A percentile compares a stretch with the other conserved stretches of the same genome.
phyloP scores from a whole-genome alignment of 208 protist genomes.

The Leptomonas pyrrhocoris region DNA sequence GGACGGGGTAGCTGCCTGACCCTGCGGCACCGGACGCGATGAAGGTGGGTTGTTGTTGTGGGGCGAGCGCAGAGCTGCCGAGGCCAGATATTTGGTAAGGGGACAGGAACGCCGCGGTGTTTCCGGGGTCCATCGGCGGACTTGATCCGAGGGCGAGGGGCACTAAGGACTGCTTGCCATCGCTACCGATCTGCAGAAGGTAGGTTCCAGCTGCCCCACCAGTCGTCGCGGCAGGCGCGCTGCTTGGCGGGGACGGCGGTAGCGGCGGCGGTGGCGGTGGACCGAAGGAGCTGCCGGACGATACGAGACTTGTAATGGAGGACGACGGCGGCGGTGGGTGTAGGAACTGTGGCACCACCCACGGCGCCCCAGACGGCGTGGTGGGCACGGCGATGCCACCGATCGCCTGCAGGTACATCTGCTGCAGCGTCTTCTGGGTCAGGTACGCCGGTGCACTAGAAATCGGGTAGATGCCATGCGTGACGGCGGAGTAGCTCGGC shows the following conservation, averaged over 20 bases:
- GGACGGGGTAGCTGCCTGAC: background rate
- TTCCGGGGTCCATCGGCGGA: background rate
- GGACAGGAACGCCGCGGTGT: background rate
- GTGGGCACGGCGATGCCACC: conserved; percentile 13
- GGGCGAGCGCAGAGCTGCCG: background rate
- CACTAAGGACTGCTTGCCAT: conserved; percentile 15
- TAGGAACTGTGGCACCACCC: conserved; percentile 13
- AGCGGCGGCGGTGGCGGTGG: background rate
- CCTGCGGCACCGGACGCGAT: background rate
- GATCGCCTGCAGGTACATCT: conserved; percentile 6
- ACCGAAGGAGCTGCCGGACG: background rate
- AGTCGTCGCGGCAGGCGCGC: background rate
- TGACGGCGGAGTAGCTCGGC: conserved; percentile 10
- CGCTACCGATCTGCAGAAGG: conserved; percentile 13
- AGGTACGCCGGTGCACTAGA: background rate
- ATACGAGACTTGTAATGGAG: background rate
- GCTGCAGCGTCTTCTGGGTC: conserved; percentile 3
- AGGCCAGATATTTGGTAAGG: background rate
- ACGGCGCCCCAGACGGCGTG: conserved; percentile 6
- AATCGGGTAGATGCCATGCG: background rate
- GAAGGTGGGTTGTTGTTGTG: background rate
- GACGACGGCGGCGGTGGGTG: background rate
- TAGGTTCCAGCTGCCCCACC: too few relatives aligned
- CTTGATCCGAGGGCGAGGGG: conserved; percentile 7
- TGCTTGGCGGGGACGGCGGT: background rate